Conservation (phyloP, 2,329 filamentous ascomycete species). For the Fusarium sp. region DNA sequence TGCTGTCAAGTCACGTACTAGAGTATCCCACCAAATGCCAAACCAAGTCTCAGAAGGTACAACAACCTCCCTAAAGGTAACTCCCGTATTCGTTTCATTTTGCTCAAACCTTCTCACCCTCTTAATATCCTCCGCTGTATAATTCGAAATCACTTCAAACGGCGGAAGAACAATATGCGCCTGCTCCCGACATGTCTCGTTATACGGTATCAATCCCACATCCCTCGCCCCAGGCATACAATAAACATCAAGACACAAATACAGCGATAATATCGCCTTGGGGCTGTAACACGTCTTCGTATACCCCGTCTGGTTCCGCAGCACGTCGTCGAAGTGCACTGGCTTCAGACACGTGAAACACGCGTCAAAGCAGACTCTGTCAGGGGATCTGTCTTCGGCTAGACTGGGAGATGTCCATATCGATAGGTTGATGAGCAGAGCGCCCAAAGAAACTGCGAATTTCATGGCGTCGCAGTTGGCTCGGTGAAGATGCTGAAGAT, state of each 20-base stretch:
- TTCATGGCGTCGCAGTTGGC: slow-evolving; percentile 33
- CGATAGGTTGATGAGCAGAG: not conserved
- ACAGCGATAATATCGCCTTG: slow-evolving; percentile 48
- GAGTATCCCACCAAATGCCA: slow-evolving; percentile 51
- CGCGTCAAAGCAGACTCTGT: slow-evolving; percentile 48
- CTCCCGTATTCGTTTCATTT: slow-evolving; percentile 35
- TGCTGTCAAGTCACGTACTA: slow-evolving; percentile 43
- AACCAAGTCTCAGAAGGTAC: slow-evolving; percentile 51
- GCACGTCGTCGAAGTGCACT: slow-evolving; percentile 49
- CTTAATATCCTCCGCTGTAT: slow-evolving; percentile 49
- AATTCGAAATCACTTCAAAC: slow-evolving; percentile 50
- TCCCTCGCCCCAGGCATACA: slow-evolving; percentile 46
- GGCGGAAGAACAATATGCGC: slow-evolving; percentile 47
- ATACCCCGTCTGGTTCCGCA: slow-evolving; percentile 27
- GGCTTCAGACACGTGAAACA: slow-evolving; percentile 46
- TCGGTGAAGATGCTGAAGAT: not conserved
- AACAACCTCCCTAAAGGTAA: slow-evolving; percentile 45
- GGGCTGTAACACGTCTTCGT: slow-evolving; percentile 46
- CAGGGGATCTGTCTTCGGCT: slow-evolving; percentile 13
- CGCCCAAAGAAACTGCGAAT: not conserved
- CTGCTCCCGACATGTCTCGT: slow-evolving; percentile 49
- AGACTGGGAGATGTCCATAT: not conserved
- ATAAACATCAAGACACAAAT: slow-evolving; percentile 52
- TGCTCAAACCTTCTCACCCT: slow-evolving; percentile 45
- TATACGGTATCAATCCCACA: slow-evolving; percentile 44